These are phyloP conservation scores for Cephalotrichum gorgonifer DNA, from an alignment of 2,329 filamentous ascomycete genomes.

Conservation along the genomic window DNA sequence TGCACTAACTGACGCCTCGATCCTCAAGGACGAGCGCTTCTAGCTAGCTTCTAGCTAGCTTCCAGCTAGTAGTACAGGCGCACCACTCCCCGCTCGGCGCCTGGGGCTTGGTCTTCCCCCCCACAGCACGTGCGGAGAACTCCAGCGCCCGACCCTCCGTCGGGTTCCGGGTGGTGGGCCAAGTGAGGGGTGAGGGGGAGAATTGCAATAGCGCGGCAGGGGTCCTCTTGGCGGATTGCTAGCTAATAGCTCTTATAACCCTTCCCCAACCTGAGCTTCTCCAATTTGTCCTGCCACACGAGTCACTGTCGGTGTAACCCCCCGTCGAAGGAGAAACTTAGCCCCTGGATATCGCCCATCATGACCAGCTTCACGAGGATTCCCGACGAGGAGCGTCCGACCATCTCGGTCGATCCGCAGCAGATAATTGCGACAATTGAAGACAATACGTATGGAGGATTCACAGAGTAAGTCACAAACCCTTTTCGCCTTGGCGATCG, in stretches of 20 bases:
- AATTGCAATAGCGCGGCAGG: neutral
- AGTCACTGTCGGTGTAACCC: no score
- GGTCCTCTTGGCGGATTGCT: constrained; percentile 9
- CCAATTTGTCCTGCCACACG: neutral
- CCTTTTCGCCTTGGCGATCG: neutral
- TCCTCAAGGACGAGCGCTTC: no score
- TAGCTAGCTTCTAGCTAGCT: no score
- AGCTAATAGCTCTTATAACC: neutral
- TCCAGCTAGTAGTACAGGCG: neutral
- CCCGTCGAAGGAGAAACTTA: neutral
- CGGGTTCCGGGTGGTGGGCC: neutral
- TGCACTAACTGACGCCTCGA: no score
- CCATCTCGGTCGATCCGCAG: constrained; percentile 53
- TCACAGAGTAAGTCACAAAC: constrained; percentile 58
- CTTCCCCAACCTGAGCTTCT: neutral
- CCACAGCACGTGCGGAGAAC: neutral
- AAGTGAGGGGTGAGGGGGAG: neutral
- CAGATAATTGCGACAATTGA: constrained; percentile 65
- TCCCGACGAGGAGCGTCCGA: constrained; percentile 45
- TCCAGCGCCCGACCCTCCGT: no score
- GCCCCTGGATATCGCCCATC: neutral
- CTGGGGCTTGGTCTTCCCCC: no score
- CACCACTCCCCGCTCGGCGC: neutral
- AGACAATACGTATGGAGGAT: constrained; percentile 73
- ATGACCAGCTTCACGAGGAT: constrained; percentile 71